These are phyloP conservation scores for Melanogaster broomeanus DNA, from an alignment of 768 basidiomycete genomes.

Conservation along the genomic window DNA sequence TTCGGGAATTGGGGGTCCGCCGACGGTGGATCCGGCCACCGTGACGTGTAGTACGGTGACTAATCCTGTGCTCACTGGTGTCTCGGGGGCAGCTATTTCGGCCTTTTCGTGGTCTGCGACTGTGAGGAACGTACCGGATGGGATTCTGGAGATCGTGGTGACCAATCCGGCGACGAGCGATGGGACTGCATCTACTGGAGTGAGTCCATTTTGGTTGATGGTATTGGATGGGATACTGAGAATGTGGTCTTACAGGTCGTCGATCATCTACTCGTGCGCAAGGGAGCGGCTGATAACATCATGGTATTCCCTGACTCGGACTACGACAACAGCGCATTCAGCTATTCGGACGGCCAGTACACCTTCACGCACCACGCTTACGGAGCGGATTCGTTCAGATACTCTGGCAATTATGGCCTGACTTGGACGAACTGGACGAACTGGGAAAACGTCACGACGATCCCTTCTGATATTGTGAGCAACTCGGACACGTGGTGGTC, in stretches of 20 bases:
- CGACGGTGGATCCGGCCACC: slow-evolving; percentile 49
- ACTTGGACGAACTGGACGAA: slow-evolving; percentile 81
- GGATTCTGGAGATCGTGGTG: slow-evolving; percentile 74
- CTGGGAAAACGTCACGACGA: slow-evolving; percentile 74
- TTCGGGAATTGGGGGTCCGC: slow-evolving; percentile 58
- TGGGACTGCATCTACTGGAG: slow-evolving; percentile 52
- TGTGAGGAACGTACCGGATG: slow-evolving; percentile 75
- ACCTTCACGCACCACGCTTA: slow-evolving; percentile 79
- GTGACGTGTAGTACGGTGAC: slow-evolving; percentile 49
- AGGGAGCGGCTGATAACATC: slow-evolving; percentile 71
- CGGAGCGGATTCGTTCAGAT: slow-evolving; percentile 87
- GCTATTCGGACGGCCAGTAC: slow-evolving; percentile 61
- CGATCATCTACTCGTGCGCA: slow-evolving; percentile 81
- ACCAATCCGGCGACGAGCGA: slow-evolving; percentile 49
- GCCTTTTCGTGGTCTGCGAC: slow-evolving; percentile 76
- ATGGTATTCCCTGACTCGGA: slow-evolving; percentile 88
- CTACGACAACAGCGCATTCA: slow-evolving; percentile 65
- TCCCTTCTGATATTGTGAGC: slow-evolving; percentile 60
- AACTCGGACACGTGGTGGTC: slow-evolving; percentile 61
- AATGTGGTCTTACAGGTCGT: slow-evolving; percentile 41
- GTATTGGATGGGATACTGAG: neutral
- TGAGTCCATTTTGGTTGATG: slow-evolving; percentile 35
- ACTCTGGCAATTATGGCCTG: slow-evolving; percentile 83
- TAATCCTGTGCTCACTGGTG: slow-evolving; percentile 46
- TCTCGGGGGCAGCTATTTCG: slow-evolving; percentile 60